Evolutionary conservation across 169 alveolate species (phyloP), one percentile per base, ranked within the genome.

Genomic region (Miamiensis avidus): DNA sequence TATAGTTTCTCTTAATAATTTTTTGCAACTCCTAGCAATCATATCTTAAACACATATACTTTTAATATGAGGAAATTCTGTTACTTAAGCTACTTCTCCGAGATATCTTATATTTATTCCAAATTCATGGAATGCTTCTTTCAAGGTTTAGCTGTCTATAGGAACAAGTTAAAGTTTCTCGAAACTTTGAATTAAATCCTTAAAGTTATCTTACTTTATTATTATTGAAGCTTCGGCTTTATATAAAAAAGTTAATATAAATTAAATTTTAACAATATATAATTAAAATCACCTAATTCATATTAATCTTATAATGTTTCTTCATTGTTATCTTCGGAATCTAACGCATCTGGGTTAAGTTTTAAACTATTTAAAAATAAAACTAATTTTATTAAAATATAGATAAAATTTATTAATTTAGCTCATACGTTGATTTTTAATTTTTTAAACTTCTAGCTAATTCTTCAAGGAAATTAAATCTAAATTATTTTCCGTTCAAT

Each of bases 41-140:
- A 94, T 94, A 76, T 94, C 97, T 30, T 84, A 88, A 1, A 88
- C 81, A 83, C 97, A 94, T 6, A 94, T 65, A 65, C 91, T 93
- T 82, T 93, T 31, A 27, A 94, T 87, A 83, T 94, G 97, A 74
- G 94, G 93, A 1, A 94, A 91, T 29, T 82, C 75, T 0, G 93
- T 89, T 30, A 83, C 65, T 77, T 87, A 82, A n/a, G 94, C 94
- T 0, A 94, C 95, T 73, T 75, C 76, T 74, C 97, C 97, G 25
- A 94, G 78, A 69, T 92, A 92, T 74, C 95, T 87, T 88, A 94
- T 91, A 84, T 94, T 94, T 28, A 94, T 91, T 20, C 95, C 95
- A 69, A 92, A 89, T 65, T 89, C 82, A 78, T 94, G 97, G 82
- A 94, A 94, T 11, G 20, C 20, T 49, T 49, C 4, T 49, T 4